These are phyloP conservation scores for Cylindrotheca fusiformis DNA, from an alignment of 108 stramenopile genomes.

Conservation along the genomic window DNA sequence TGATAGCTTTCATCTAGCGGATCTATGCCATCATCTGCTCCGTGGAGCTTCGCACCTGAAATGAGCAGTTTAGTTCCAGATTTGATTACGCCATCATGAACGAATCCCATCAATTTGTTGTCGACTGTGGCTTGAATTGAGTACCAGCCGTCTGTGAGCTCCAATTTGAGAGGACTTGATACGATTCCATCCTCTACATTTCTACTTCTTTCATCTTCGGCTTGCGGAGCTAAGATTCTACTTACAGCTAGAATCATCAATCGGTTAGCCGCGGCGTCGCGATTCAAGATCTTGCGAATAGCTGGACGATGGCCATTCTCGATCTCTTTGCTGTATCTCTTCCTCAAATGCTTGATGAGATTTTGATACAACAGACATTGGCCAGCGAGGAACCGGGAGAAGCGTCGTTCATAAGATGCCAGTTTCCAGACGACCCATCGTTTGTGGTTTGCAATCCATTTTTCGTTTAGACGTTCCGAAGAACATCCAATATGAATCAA, in stretches of 20 bases:
- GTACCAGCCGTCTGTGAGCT: constrained; percentile 89
- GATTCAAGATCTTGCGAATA: constrained; percentile 72
- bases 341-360: constrained; percentile 50
- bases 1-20: constrained; percentile 66
- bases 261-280: constrained; percentile 52
- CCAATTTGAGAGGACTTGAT: constrained; percentile 19
- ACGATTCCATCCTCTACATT: not conserved
- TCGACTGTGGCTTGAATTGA: constrained; percentile 60
- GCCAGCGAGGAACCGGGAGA: constrained; percentile 45
- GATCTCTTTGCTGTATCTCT: constrained; percentile 70
- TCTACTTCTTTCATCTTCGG: constrained; percentile 11
- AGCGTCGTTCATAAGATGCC: constrained; percentile 70
- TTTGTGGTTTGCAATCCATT: constrained; percentile 74
- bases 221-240: constrained; percentile 33
- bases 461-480: constrained; percentile 31
- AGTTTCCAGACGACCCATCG: constrained; percentile 84
- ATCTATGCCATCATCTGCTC: constrained; percentile 79
- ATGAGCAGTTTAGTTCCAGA: constrained; percentile 78
- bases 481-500: constrained; percentile 53
- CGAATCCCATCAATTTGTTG: constrained; percentile 27
- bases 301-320: constrained; percentile 50
- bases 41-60: constrained; percentile 54
- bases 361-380: constrained; percentile 54
- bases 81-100: constrained; percentile 42
- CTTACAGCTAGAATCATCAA: constrained; percentile 66